Percentiles rank a stretch among this genome's conserved stretches.
phyloP scores from a whole-genome alignment of 2,329 filamentous ascomycete genomes.

The Talaromyces sp. region DNA sequence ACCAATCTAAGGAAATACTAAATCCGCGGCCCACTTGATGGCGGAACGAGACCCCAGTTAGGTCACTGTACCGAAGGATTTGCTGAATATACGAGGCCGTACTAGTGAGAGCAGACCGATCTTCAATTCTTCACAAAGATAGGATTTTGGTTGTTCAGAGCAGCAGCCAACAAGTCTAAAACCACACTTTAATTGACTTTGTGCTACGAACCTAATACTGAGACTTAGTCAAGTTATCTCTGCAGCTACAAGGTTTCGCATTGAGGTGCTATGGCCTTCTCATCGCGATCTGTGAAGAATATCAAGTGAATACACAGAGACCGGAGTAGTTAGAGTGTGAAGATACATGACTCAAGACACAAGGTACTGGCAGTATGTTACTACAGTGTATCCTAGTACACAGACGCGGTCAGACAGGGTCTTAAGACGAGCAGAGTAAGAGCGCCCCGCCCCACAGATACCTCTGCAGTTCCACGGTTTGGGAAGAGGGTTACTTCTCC shows the following conservation, averaged over 20 bases:
- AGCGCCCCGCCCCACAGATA: background rate
- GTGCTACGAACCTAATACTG: background rate
- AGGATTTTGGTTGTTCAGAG: background rate
- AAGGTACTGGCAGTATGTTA: too few relatives aligned
- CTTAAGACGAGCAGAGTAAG: background rate
- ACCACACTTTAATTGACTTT: background rate
- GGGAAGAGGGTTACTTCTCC: background rate
- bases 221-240: background rate
- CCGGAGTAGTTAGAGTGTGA: background rate
- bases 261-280: conserved; percentile 1
- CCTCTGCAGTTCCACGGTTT: background rate
- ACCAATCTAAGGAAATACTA: background rate
- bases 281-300: background rate
- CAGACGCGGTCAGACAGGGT: too few relatives aligned
- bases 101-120: background rate
- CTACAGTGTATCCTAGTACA: too few relatives aligned
- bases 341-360: background rate
- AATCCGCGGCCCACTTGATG: conserved; percentile 1
- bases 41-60: background rate
- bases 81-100: background rate
- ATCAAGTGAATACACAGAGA: background rate
- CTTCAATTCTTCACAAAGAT: background rate
- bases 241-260: background rate
- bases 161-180: background rate
- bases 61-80: conserved; percentile 1